Conservation (phyloP, 306 rosid species). For the Arachis hypogaea region DNA sequence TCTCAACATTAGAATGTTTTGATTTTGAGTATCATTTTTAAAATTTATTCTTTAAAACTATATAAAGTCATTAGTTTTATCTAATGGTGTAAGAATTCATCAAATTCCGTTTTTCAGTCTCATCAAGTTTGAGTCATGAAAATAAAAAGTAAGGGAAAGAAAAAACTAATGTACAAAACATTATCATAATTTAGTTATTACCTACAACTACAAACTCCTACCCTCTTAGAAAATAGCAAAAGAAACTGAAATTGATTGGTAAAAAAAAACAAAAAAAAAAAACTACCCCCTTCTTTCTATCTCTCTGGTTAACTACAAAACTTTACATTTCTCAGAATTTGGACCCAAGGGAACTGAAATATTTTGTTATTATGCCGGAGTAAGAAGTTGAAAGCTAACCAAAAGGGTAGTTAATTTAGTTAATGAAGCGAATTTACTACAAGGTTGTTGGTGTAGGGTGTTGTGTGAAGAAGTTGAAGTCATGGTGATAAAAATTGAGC, state of each 20-base stretch:
- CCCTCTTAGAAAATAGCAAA: background rate
- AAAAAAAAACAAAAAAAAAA: background rate
- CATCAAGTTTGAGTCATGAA: too few species aligned
- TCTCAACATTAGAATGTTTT: too few species aligned
- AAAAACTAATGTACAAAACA: slow-evolving; percentile 29
- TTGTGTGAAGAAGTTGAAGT: slow-evolving; percentile 68
- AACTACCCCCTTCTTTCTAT: background rate
- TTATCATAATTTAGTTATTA: slow-evolving; percentile 14
- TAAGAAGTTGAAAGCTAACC: slow-evolving; percentile 37
- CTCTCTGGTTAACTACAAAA: background rate
- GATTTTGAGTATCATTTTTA: too few species aligned
- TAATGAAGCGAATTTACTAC: background rate
- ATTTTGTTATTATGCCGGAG: slow-evolving; percentile 16
- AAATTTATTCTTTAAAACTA: too few species aligned
- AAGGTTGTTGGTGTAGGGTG: slow-evolving; percentile 46
- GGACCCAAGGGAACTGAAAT: slow-evolving; percentile 24
- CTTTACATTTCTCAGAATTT: slow-evolving; percentile 33
- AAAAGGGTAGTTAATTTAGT: slow-evolving; percentile 24
- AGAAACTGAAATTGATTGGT: slow-evolving; percentile 3
- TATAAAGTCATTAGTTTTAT: too few species aligned
- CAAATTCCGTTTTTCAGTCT: too few species aligned
- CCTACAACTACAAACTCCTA: slow-evolving; percentile 24
- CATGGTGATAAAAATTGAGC: slow-evolving; percentile 69
- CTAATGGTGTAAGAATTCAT: too few species aligned
- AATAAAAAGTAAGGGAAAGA: too few species aligned